Percentiles rank a stretch among this genome's conserved stretches.
Conservation (phyloP, 139 green algal genomes). For the Picochlorum sp. region DNA sequence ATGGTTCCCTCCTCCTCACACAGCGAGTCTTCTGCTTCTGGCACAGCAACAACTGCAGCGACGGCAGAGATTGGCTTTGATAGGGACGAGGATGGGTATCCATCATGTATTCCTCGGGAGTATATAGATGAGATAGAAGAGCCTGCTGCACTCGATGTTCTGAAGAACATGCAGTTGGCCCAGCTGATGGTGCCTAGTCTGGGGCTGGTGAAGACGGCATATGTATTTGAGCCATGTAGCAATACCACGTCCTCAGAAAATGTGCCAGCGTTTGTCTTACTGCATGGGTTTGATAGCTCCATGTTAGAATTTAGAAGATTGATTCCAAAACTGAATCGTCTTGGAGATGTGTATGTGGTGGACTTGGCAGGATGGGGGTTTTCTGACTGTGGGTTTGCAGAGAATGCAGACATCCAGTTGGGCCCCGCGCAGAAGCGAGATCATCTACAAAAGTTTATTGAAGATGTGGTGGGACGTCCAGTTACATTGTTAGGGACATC, state of each 20-base stretch:
- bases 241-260: background rate
- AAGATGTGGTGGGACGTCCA: constrained; percentile 37
- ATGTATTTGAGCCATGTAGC: constrained; percentile 6
- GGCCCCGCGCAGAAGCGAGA: constrained; percentile 61
- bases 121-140: constrained; percentile 23
- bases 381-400: constrained; percentile 26
- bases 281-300: constrained; percentile 82
- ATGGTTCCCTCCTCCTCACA: too few relatives aligned
- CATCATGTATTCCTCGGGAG: constrained; percentile 8
- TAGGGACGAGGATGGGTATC: background rate
- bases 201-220: constrained; percentile 29
- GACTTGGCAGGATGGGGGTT: constrained; percentile 72
- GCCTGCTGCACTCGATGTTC: constrained; percentile 24
- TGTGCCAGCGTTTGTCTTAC: constrained; percentile 59
- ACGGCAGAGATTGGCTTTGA: background rate
- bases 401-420: background rate
- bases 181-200: constrained; percentile 19
- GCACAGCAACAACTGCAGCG: too few relatives aligned
- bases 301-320: constrained; percentile 83
- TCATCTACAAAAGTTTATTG: constrained; percentile 72
- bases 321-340: constrained; percentile 50
- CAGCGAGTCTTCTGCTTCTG: too few relatives aligned
- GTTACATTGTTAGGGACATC: constrained; percentile 72
- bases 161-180: constrained; percentile 16
- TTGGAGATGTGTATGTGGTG: constrained; percentile 46